phyloP scores from a whole-genome alignment of 2,329 filamentous ascomycete species.

The Lasiodiplodia citricola region DNA sequence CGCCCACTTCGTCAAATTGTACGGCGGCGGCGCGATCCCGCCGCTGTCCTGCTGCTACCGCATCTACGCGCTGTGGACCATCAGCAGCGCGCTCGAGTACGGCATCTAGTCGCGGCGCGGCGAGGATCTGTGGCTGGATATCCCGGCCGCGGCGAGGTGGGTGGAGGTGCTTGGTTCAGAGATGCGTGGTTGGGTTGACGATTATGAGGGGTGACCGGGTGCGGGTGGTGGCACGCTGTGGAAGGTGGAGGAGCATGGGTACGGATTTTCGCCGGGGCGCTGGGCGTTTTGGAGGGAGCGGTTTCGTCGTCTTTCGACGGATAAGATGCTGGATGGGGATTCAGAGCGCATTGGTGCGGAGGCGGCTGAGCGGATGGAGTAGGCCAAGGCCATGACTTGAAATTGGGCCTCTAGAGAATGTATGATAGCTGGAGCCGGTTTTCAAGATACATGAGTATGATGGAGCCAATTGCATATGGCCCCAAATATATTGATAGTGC shows the following conservation, averaged over 20 bases:
- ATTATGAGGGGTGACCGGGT: neutral
- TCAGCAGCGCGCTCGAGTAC: too few species aligned
- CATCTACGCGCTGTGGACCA: too few species aligned
- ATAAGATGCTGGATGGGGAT: neutral
- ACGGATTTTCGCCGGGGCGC: neutral
- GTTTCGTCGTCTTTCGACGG: neutral
- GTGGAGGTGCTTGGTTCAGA: neutral
- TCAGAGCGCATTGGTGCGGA: neutral
- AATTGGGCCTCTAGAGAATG: too few species aligned
- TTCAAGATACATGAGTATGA: too few species aligned
- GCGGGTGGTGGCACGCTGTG: neutral
- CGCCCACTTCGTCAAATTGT: too few species aligned
- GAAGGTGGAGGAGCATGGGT: neutral
- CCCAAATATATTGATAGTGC: too few species aligned
- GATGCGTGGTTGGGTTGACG: neutral
- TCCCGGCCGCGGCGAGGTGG: neutral
- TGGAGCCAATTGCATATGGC: too few species aligned
- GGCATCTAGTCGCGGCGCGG: too few species aligned
- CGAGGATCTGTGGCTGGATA: neutral
- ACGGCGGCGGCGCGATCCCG: too few species aligned
- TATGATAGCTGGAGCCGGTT: too few species aligned
- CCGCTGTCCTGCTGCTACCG: too few species aligned
- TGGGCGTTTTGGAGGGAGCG: neutral
- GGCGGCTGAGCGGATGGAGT: neutral
- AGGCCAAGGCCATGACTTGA: neutral